Evolutionary conservation across 208 protist genomes (phyloP), one percentile per base, ranked within the genome.

Genomic region (Leishmania guyanensis): DNA sequence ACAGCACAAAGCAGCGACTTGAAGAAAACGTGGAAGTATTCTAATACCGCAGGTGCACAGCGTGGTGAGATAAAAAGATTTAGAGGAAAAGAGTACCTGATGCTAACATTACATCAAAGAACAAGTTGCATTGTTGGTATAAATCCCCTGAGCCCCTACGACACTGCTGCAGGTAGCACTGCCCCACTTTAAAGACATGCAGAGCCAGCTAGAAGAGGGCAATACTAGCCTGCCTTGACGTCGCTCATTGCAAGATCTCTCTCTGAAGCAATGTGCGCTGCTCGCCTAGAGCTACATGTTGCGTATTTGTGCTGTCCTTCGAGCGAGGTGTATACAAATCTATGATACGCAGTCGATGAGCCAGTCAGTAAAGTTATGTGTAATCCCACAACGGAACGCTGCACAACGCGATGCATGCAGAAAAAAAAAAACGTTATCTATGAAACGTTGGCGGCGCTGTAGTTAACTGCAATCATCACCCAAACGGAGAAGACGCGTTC

Each of bases 381-480:
- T 39, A 54, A 8, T 71, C 16, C 14, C 48, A 79, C 33, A 73
- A 0, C 17, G 36, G 29, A 65, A 75, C 76, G 46, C 26, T 53
- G 53, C 46, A 48, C 58, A 62, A 43, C 16, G 5, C 22, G 14
- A 72, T 26, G n/a, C 75, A 16, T 3, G 65, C 8, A 33, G 12
- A 43, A 33, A 16, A 29, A 29, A 16, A 48, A 80, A 43, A 39
- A 39, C 36, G 33, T 54, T 26, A 17, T 5, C 74, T 86, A 86
- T 64, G 64, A 50, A 58, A 70, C 5, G 39, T 20, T 76, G 5
- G 54, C 36, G 36, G 36, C 36, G 33, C 84, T 91, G 80, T 97
- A 98, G 26, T 90, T 75, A 9, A 93, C 94, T 1, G 95, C 92
- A 58, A 97, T 75, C 89, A 98, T 97, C 14, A 97, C 91, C 97